Conservation (phyloP, 441 rosid genomes). For the Populus trichocarpa region DNA sequence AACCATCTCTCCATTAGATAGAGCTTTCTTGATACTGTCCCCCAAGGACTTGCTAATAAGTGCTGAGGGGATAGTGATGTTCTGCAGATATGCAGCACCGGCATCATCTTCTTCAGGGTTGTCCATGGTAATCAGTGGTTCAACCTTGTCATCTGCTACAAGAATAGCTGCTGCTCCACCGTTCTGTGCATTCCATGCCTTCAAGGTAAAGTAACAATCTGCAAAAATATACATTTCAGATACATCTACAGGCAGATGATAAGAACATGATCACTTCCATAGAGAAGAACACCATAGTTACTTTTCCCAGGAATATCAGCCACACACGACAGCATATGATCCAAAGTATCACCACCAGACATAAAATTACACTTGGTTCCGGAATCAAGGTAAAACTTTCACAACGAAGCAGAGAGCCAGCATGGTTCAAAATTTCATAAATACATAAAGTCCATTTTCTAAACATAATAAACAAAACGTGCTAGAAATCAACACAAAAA, state of each 20-base stretch:
- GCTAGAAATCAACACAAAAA: not conserved
- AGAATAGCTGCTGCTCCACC: constrained; percentile 87
- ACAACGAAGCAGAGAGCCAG: not conserved
- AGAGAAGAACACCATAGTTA: not conserved
- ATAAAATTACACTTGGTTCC: not conserved
- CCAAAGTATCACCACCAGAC: not conserved
- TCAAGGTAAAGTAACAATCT: constrained; percentile 80
- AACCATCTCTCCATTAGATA: constrained; percentile 59
- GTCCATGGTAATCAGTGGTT: constrained; percentile 87
- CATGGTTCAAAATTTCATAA: not conserved
- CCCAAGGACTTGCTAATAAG: constrained; percentile 64
- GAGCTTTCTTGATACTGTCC: constrained; percentile 62
- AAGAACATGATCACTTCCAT: not conserved
- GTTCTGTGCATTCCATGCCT: constrained; percentile 88
- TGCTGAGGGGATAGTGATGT: constrained; percentile 88
- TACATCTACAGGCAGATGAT: not conserved
- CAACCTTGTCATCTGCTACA: constrained; percentile 60
- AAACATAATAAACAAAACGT: not conserved
- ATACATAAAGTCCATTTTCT: not conserved
- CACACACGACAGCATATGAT: not conserved
- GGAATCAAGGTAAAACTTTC: not conserved
- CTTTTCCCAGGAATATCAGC: not conserved
- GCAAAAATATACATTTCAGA: constrained; percentile 16
- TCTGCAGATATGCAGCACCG: constrained; percentile 55
- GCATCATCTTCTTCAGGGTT: constrained; percentile 57